Evolutionary conservation across 2,329 filamentous ascomycete genomes (phyloP), one percentile per base, ranked within the genome.

Genomic region (Fragosphaeria purpurea): DNA sequence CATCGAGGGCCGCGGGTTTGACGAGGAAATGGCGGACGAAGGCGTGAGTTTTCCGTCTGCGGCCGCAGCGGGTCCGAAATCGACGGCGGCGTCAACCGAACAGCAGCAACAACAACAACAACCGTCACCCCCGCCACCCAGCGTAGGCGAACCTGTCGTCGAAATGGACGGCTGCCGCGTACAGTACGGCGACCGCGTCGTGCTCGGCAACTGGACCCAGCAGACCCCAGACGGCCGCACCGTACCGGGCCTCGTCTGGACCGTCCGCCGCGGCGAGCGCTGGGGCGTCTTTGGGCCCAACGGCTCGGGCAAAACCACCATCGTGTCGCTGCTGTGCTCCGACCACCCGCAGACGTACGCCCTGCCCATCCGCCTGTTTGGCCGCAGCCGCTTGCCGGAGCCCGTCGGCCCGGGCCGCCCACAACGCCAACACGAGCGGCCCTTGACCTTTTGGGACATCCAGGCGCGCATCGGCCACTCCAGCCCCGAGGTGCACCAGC

Each of bases 331-430:
- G 6, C 86, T 98, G 53, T 94, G 88, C 53, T 97, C 91, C 1
- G 93, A 98, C 61, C 93, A 98, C 60, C 93, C 93, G 0, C 91
- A 97, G 65, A 83, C 90, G 0, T 98, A 97, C 65, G 88, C 87
- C 0, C 79, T 90, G 31, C 90, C 91, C 0, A 84, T 98, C 54
- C 84, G 80, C 58, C 74, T 96, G 11, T 97, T 98, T 63, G 88
- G 89, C 1, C 81, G 82, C 30, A 85, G 84, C 50, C 80, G 93
- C 22, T 73, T 96, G 0, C 89, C 91, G 0, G 79, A 85, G 50
- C 77, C 49, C 33, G 8, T 5, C 33, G 13, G 10, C 9, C 4
- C 37, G 11, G 35, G 22, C 48, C 86, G 85, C 0, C 22, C 22
- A 22, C 22, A 22, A 22, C 72, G 70, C 2, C 65, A 79, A 49